Base-by-base conservation (phyloP, 2,329 filamentous ascomycete genomes). In the Pezizomycotina sp. region DNA sequence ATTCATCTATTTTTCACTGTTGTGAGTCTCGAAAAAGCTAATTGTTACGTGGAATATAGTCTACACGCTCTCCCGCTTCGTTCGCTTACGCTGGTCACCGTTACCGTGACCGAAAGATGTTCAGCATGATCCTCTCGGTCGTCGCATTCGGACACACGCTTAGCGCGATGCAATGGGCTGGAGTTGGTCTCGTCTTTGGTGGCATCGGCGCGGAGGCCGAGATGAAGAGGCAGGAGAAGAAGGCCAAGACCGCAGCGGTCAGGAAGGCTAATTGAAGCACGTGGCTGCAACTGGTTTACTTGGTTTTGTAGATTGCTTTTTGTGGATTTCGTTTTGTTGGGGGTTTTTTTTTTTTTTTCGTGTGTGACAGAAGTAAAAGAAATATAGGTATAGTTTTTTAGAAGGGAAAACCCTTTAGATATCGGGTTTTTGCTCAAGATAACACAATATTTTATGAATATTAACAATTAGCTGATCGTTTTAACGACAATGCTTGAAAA, bases 21-120 rank as follows among this genome's bases (percentile, higher is more conserved):
- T 18, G 16, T 12, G 5, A 22, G 21, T 12, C 18, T 6, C 21
- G 21, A 8, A 23, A 25, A 22, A 21, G 23, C 21, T 22, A 18
- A 8, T 6, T 26, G 23, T 45, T 34, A 43, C n/a, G 9, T 23
- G 22, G 9, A 12, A 8, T 5, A 20, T 21, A 75, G 72, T 92
- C 65, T 84, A 92, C 60, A 95, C 89, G 0, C 69, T 98, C 4
- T 77, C 83, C 9, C 81, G 79, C 31, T 98, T 95, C 61, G 80
- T 6, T 89, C 78, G 6, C 69, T 98, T 31, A 68, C 95, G 33
- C 71, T 98, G 31, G 86, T 95, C 27, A 95, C 89, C 4, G 84
- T 98, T 2, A 98, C 83, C 2, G 89, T 98, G 28, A 98, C 89
- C 70, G 89, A 54, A 98, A 98, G 64, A 98, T 98, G 89, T 70